A percentile compares a stretch with the other conserved stretches of the same genome.
phyloP scores from a whole-genome alignment of 2,329 filamentous ascomycete species.

The Lachnellula cervina region DNA sequence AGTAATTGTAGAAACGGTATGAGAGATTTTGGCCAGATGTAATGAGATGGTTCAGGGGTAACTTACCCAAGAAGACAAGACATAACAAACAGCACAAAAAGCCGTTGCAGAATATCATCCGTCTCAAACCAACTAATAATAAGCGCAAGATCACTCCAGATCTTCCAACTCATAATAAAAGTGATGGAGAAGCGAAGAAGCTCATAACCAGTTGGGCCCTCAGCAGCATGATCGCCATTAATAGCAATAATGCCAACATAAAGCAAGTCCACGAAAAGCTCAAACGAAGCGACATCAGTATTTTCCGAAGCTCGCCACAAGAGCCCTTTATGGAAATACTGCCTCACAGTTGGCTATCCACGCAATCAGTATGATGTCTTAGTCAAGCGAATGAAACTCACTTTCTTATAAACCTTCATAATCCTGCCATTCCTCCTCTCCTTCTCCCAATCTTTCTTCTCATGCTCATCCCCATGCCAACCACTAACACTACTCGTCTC shows the following conservation, averaged over 20 bases:
- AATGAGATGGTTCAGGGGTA: neutral
- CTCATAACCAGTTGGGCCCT: slow-evolving; percentile 48
- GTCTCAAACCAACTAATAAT: slow-evolving; percentile 57
- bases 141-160: slow-evolving; percentile 56
- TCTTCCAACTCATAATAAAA: slow-evolving; percentile 55
- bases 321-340: slow-evolving; percentile 62
- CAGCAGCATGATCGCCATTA: slow-evolving; percentile 56
- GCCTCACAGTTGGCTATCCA: slow-evolving; percentile 48
- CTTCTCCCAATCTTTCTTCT: slow-evolving; percentile 36
- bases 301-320: slow-evolving; percentile 55
- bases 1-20: neutral
- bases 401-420: slow-evolving; percentile 52
- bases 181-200: slow-evolving; percentile 57
- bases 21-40: neutral
- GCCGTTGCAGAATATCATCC: slow-evolving; percentile 54
- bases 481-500: slow-evolving; percentile 16
- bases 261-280: slow-evolving; percentile 60
- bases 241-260: slow-evolving; percentile 55
- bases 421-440: too few relatives aligned
- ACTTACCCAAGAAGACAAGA: slow-evolving; percentile 52
- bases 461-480: slow-evolving; percentile 25
- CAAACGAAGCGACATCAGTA: slow-evolving; percentile 59
- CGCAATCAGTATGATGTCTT: slow-evolving; percentile 4
- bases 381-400: neutral
- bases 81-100: slow-evolving; percentile 56